Percentiles rank a stretch among this genome's conserved stretches.
Evolutionary conservation across 139 green algal genomes (phyloP).

Genomic region (Chlamydomonas sp.): DNA sequence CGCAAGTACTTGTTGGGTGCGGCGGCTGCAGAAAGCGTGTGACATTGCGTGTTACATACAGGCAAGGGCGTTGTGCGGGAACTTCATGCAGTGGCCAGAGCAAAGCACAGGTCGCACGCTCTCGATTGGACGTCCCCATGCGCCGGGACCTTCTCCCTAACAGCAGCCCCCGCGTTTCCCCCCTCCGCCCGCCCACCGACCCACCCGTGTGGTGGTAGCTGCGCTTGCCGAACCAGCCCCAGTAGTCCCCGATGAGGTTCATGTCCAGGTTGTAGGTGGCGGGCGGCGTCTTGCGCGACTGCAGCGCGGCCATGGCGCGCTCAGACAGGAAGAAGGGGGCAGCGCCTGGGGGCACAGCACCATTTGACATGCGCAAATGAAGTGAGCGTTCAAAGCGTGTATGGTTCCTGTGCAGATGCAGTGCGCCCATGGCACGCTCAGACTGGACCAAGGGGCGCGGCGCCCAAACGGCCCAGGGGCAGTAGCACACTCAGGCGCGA

Average conservation of each 20-base stretch:
- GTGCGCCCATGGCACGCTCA: no score
- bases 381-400: background rate
- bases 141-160: background rate
- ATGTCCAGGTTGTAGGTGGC: slow-evolving; percentile 88
- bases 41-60: no score
- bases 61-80: no score
- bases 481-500: no score
- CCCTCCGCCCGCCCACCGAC: background rate
- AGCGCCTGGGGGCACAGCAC: slow-evolving; percentile 54
- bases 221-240: slow-evolving; percentile 80
- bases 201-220: slow-evolving; percentile 88
- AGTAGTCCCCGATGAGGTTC: slow-evolving; percentile 76
- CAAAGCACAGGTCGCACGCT: no score
- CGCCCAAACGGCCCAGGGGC: no score
- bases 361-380: background rate
- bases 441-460: no score
- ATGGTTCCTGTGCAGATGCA: background rate
- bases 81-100: no score
- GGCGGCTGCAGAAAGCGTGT: no score
- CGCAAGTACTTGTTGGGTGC: no score
- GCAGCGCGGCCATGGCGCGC: slow-evolving; percentile 82
- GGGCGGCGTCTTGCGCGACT: slow-evolving; percentile 79
- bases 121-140: background rate
- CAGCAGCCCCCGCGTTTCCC: background rate
- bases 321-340: slow-evolving; percentile 82